Conservation (phyloP, 495 filamentous ascomycete species). For the Apiosordaria backusii region DNA sequence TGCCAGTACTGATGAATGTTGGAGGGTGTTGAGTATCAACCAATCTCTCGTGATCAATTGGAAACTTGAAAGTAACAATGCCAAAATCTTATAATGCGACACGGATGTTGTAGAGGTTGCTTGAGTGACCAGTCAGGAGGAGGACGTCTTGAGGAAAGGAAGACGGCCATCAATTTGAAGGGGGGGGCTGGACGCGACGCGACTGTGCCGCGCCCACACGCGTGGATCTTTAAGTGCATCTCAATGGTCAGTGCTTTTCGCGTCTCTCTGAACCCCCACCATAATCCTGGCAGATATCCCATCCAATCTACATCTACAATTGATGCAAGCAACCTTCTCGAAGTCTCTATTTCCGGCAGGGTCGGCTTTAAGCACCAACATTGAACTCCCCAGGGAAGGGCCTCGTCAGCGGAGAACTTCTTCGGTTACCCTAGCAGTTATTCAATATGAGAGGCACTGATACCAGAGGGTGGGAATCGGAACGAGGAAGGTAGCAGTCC, state of each 20-base stretch:
- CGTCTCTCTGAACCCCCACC: not conserved
- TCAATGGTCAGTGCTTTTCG: slow-evolving; percentile 15
- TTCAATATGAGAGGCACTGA: too few species aligned
- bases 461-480: too few species aligned
- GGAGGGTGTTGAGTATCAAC: not conserved
- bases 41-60: not conserved
- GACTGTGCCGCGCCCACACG: not conserved
- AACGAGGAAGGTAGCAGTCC: too few species aligned
- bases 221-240: slow-evolving; percentile 4
- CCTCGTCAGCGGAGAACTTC: too few species aligned
- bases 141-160: too few species aligned
- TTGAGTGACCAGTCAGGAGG: not conserved
- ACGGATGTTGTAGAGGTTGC: not conserved
- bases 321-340: too few species aligned
- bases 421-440: too few species aligned
- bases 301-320: too few species aligned
- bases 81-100: not conserved
- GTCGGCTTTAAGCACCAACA: too few species aligned
- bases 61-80: not conserved
- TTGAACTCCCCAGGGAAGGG: too few species aligned
- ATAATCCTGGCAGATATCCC: too few species aligned
- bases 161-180: not conserved
- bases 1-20: slow-evolving; percentile 15
- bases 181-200: slow-evolving; percentile 11
- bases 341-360: too few species aligned